These are phyloP conservation scores for Microascus cirrosus DNA, from an alignment of 2,329 filamentous ascomycete genomes.

Conservation along the genomic window DNA sequence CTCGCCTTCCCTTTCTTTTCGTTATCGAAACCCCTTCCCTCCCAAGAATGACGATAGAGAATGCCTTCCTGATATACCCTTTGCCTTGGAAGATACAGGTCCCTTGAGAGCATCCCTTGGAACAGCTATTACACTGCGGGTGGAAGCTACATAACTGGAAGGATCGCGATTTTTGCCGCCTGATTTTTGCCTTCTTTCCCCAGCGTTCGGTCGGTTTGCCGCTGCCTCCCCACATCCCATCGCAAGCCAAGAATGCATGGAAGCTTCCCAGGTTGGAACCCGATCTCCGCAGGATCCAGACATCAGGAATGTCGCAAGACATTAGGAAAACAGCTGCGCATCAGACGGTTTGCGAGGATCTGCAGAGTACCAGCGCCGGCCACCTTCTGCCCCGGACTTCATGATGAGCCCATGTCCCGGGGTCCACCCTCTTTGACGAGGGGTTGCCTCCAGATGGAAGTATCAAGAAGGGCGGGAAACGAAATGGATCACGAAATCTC, in stretches of 20 bases:
- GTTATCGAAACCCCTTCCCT: too few relatives aligned
- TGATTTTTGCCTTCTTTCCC: too few relatives aligned
- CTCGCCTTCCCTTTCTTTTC: not conserved
- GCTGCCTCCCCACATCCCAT: too few relatives aligned
- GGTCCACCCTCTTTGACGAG: not conserved
- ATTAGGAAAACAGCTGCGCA: not conserved
- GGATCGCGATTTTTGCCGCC: too few relatives aligned
- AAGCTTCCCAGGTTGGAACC: too few relatives aligned
- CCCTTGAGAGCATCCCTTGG: not conserved
- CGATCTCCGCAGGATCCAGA: not conserved
- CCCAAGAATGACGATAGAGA: too few relatives aligned
- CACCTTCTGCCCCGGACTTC: not conserved
- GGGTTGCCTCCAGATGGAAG: not conserved
- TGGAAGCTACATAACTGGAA: not conserved
- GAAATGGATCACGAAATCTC: not conserved
- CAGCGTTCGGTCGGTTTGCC: too few relatives aligned
- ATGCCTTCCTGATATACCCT: too few relatives aligned
- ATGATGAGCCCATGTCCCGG: not conserved
- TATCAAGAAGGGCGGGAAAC: not conserved
- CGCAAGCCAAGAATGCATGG: too few relatives aligned
- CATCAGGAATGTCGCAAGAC: not conserved
- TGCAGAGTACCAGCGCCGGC: not conserved
- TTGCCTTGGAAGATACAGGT: too few relatives aligned
- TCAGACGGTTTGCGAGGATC: not conserved
- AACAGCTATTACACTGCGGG: not conserved